phyloP scores from a whole-genome alignment of 495 filamentous ascomycete genomes.

The Tuber indicum region DNA sequence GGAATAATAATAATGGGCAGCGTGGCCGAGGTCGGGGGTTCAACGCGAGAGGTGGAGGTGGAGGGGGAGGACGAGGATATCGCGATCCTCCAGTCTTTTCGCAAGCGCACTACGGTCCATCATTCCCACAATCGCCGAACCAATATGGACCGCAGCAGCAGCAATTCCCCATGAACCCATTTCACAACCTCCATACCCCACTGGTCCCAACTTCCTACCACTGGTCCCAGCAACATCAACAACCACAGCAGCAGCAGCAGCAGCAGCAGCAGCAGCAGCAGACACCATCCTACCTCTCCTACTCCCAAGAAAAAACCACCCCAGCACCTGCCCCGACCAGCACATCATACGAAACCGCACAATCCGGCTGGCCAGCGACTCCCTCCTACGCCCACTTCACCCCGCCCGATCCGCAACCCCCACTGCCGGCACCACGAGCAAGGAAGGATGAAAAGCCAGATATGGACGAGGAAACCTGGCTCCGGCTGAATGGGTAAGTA shows the following conservation, averaged over 20 bases:
- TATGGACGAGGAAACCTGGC: slow-evolving; percentile 35
- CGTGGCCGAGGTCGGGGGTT: slow-evolving; percentile 2
- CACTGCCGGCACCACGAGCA: neutral
- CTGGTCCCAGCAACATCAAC: slow-evolving; percentile 6
- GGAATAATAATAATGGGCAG: slow-evolving; percentile 3
- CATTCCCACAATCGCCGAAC: slow-evolving; percentile 7
- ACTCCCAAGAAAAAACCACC: slow-evolving; percentile 22
- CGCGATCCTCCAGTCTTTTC: neutral
- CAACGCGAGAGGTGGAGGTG: neutral
- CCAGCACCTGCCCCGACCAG: neutral
- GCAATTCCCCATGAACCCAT: neutral
- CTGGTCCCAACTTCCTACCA: neutral
- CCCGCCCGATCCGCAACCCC: neutral
- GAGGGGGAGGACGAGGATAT: slow-evolving; percentile 16
- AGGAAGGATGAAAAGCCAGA: slow-evolving; percentile 26
- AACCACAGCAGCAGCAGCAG: slow-evolving; percentile 1
- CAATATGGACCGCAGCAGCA: slow-evolving; percentile 13
- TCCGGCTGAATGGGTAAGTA: slow-evolving; percentile 31
- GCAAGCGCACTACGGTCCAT: neutral
- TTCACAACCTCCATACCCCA: neutral
- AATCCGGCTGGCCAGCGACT: slow-evolving; percentile 25
- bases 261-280: neutral
- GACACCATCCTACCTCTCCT: slow-evolving; percentile 23
- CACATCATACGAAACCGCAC: slow-evolving; percentile 7
- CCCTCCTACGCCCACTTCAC: slow-evolving; percentile 29